Conservation (phyloP, 2,329 filamentous ascomycete species). For the Lachnum nothofagi region DNA sequence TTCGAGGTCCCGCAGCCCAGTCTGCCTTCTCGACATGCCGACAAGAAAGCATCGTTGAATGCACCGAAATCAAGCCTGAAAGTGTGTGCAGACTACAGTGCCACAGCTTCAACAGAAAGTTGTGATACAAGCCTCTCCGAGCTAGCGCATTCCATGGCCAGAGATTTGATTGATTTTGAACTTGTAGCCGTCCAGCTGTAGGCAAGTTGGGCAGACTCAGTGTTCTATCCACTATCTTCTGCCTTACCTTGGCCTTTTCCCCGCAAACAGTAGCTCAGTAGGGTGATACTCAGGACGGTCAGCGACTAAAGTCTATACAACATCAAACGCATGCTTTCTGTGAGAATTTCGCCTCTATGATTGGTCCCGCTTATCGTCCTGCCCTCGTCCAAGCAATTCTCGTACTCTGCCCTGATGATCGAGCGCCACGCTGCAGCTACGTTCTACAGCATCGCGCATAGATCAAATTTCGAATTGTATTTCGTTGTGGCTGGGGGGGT, state of each 20-base stretch:
- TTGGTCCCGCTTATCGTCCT: conserved; percentile 14
- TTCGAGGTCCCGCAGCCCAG: not conserved
- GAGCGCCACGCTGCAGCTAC: conserved; percentile 11
- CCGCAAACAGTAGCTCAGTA: not conserved
- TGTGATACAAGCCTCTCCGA: conserved; percentile 9
- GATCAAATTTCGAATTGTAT: conserved; percentile 10
- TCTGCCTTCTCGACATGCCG: conserved; percentile 3
- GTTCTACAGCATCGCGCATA: conserved; percentile 19
- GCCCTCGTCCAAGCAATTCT: conserved; percentile 18
- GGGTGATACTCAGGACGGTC: conserved; percentile 8
- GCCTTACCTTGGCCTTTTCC: not conserved
- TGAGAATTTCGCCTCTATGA: conserved; percentile 5
- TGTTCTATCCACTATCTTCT: conserved; percentile 2
- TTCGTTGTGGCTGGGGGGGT: conserved; percentile 19
- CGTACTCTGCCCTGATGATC: conserved; percentile 19
- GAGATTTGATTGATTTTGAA: not conserved
- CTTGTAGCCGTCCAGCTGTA: not conserved
- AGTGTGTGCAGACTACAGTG: conserved; percentile 12
- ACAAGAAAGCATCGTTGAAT: not conserved
- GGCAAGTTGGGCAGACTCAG: not conserved
- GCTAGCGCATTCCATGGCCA: not conserved
- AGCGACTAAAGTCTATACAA: not conserved
- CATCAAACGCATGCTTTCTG: conserved; percentile 9
- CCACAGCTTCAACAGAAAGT: conserved; percentile 1
- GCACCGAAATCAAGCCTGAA: not conserved